Evolutionary conservation across 2,329 filamentous ascomycete genomes (phyloP), one percentile per base, ranked within the genome.

Genomic region (Neobulgaria alba): DNA sequence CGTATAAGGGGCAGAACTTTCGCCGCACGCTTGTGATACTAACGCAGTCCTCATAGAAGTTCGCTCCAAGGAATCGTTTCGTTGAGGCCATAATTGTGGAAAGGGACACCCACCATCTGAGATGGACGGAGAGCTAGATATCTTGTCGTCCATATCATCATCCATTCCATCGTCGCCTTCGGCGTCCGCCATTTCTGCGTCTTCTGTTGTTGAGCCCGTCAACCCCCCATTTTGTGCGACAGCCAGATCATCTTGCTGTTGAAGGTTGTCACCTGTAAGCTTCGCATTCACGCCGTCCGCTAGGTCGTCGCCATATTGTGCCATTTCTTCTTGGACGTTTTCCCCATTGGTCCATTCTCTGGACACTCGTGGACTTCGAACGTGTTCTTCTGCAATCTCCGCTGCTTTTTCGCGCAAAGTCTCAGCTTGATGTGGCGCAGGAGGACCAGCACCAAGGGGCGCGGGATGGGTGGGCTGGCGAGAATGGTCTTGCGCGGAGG

Each of bases 101-200:
- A 58, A 52, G 46, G 50, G 50, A 57, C 70, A 92, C 88, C 75
- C 80, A 98, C 90, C 90, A 82, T 96, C 90, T 72, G 94, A 88
- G 65, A 98, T 98, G 56, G 90, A 96, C 60, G 92, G 92, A 57
- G 90, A 96, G 65, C 89, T 96, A 57, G 90, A 96, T 52, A 98
- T 95, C 65, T 92, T 92, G 69, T 96, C 92, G 84, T 94, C 87
- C 79, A 95, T 80, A 63, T 96, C 90, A 64, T 95, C 80, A 41
- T 61, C 88, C 61, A 88, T 67, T 55, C 85, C 75, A 53, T 85
- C 83, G 46, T 85, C 77, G 35, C 72, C 84, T 55, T 82, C 80
- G 36, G 77, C 78, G 50, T 77, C 76, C 53, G 82, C 75, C 56
- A 77, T 65, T 49, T 85, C 79, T 35, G 73, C 77, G 48, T 83